phyloP scores from a whole-genome alignment of 1,139 yeast species.

The Magnusiomyces suaveolens region DNA sequence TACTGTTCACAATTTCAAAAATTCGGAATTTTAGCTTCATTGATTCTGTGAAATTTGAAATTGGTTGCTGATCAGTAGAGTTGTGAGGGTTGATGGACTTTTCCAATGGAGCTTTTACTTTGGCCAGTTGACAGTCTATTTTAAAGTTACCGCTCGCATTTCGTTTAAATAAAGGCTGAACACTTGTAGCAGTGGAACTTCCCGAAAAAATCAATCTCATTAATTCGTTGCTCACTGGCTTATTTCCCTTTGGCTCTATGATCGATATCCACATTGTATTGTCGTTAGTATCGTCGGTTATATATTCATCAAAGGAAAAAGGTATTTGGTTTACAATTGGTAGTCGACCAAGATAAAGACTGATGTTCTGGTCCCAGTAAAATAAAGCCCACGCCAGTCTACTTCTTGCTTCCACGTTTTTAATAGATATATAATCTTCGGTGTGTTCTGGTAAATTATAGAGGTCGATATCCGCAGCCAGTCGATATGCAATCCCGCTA shows the following conservation, averaged over 20 bases:
- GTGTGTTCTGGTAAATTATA: slow-evolving; percentile 3
- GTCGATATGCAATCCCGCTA: slow-evolving; percentile 13
- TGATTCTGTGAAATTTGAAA: not conserved
- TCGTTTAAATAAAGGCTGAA: not conserved
- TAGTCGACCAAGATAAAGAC: slow-evolving; percentile 12
- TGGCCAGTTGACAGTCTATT: not conserved
- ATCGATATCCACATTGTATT: slow-evolving; percentile 11
- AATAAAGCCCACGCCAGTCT: slow-evolving; percentile 13
- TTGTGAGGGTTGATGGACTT: not conserved
- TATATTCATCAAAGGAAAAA: slow-evolving; percentile 6
- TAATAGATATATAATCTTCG: slow-evolving; percentile 5
- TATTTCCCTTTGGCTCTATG: slow-evolving; percentile 4
- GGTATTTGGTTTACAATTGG: slow-evolving; percentile 10
- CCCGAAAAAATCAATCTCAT: not conserved
- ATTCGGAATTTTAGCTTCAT: not conserved
- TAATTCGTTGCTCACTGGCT: not conserved
- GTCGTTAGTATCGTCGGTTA: slow-evolving; percentile 10
- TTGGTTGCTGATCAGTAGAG: not conserved
- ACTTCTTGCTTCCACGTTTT: slow-evolving; percentile 11
- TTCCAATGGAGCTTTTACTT: not conserved
- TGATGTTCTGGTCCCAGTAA: slow-evolving; percentile 14
- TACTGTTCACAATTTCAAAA: not conserved
- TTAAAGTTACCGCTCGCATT: slow-evolving; percentile 3
- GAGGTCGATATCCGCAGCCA: slow-evolving; percentile 13
- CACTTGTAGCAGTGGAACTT: not conserved